These are phyloP conservation scores for Capsaspora owczarzaki DNA, from an alignment of 78 protist genomes.

Conservation along the genomic window DNA sequence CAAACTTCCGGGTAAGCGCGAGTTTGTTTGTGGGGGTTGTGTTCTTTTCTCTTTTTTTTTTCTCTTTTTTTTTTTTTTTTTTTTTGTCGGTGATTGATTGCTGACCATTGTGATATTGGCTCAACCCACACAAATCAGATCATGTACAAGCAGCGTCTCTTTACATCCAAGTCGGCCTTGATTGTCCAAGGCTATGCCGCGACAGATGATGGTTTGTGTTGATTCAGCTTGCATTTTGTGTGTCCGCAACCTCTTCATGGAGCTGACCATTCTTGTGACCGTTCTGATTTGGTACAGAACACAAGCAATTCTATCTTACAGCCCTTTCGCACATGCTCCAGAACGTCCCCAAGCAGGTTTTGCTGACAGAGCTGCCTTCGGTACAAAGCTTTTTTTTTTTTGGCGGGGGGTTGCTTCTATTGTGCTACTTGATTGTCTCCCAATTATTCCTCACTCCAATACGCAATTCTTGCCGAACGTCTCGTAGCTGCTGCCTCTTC, in stretches of 20 bases:
- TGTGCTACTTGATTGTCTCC: too few species aligned
- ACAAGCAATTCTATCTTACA: background rate
- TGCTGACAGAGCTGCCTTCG: background rate
- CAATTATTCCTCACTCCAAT: too few species aligned
- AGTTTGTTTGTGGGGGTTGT: too few species aligned
- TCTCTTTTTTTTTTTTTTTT: too few species aligned
- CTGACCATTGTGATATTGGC: too few species aligned
- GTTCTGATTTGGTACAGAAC: background rate
- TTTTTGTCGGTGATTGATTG: too few species aligned
- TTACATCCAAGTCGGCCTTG: background rate
- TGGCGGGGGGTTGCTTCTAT: too few species aligned
- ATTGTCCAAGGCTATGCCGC: background rate
- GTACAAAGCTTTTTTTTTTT: too few species aligned
- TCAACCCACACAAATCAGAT: too few species aligned
- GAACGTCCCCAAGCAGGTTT: background rate
- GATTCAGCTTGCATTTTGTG: background rate
- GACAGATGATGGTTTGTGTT: background rate
- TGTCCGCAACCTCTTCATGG: background rate
- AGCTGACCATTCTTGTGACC: background rate
- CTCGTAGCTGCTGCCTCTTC: background rate
- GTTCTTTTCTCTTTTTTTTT: too few species aligned
- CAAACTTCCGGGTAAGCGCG: too few species aligned
- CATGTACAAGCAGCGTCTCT: background rate
- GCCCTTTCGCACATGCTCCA: background rate
- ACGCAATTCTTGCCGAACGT: too few species aligned